Percentiles rank a stretch among this genome's conserved stretches.
These are phyloP conservation scores for Vitis rupestris DNA, from an alignment of 164 flowering plant genomes.

Conservation along the genomic window DNA sequence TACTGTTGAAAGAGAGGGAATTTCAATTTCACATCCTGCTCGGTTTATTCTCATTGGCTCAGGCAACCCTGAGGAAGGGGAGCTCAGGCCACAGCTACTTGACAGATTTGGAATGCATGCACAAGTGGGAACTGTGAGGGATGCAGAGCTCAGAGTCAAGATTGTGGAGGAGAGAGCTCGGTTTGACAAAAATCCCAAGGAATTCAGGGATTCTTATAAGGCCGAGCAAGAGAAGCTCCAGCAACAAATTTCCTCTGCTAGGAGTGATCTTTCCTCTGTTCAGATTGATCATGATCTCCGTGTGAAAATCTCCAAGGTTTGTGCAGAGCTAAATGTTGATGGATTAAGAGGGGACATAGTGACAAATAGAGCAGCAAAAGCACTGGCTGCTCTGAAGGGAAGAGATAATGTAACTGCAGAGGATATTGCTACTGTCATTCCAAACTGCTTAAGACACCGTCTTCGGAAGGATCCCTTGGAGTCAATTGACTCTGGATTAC, in stretches of 20 bases:
- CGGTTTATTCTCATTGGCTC: conserved; percentile 93
- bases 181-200: conserved; percentile 82
- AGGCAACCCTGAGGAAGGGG: conserved; percentile 98
- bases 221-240: conserved; percentile 89
- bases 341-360: conserved; percentile 93
- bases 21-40: conserved; percentile 98
- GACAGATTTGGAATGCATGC: conserved; percentile 99
- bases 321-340: conserved; percentile 91
- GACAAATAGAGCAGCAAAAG: conserved; percentile 88
- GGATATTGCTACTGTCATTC: conserved; percentile 94
- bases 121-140: conserved; percentile 93
- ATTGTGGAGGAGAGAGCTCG: conserved; percentile 94
- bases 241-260: conserved; percentile 73
- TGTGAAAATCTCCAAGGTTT: conserved; percentile 90
- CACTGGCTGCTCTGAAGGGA: conserved; percentile 89
- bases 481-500: conserved; percentile 93
- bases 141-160: conserved; percentile 94
- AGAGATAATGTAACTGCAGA: conserved; percentile 77
- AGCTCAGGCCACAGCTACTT: conserved; percentile 94
- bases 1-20: conserved; percentile 95
- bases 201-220: conserved; percentile 67
- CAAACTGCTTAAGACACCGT: conserved; percentile 94
- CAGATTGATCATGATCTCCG: conserved; percentile 81
- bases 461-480: conserved; percentile 95
- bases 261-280: conserved; percentile 61